Conservation (phyloP, 331 rosid species). For the Spiraea crenata region DNA sequence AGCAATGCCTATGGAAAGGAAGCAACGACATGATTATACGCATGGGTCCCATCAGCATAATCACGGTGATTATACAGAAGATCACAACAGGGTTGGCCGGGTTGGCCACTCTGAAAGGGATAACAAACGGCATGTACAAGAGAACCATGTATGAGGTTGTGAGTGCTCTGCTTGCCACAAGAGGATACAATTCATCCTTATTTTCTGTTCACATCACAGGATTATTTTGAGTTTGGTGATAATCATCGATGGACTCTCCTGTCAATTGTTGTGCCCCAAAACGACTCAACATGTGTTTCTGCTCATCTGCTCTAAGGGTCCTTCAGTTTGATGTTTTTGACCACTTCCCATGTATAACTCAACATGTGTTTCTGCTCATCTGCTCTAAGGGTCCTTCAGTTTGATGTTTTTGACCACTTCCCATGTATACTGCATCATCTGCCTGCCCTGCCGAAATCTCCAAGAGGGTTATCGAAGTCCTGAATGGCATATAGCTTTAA, state of each 20-base stretch:
- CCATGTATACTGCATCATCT: not conserved
- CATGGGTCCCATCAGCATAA: constrained; percentile 46
- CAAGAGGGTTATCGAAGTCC: not conserved
- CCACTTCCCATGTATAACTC: not conserved
- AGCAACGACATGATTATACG: constrained; percentile 48
- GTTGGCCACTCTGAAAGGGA: constrained; percentile 59
- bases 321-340: constrained; percentile 5
- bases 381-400: not conserved
- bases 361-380: not conserved
- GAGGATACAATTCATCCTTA: not conserved
- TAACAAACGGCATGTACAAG: constrained; percentile 54
- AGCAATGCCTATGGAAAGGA: constrained; percentile 49
- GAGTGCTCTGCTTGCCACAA: constrained; percentile 1
- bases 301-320: not conserved
- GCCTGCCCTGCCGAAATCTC: constrained; percentile 9
- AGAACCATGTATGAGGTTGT: constrained; percentile 49
- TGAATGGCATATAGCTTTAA: not conserved
- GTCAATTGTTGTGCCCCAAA: not conserved
- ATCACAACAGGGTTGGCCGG: constrained; percentile 49
- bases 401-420: constrained; percentile 3
- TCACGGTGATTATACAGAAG: constrained; percentile 50
- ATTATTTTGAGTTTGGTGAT: constrained; percentile 2
- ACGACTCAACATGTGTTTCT: not conserved
- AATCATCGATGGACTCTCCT: not conserved
- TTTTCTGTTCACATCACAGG: not conserved